Evolutionary conservation across 2,329 filamentous ascomycete species (phyloP).

Genomic region (Shiraia bambusicola): DNA sequence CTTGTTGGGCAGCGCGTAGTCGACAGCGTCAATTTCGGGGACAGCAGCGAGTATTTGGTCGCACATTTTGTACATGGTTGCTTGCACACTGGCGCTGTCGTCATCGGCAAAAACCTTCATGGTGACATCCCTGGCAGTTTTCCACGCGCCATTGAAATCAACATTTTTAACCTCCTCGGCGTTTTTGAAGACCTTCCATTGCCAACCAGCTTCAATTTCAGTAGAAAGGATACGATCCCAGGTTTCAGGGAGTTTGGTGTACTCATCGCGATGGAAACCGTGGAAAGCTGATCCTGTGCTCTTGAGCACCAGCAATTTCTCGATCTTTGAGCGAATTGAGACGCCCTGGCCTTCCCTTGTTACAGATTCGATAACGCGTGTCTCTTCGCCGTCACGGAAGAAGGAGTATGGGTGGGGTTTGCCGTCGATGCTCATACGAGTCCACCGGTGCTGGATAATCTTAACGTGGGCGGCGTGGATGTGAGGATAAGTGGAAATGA

Average conservation of each 20-base stretch:
- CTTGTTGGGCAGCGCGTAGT: slow-evolving; percentile 92
- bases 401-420: slow-evolving; percentile 95
- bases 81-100: slow-evolving; percentile 88
- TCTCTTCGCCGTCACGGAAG: slow-evolving; percentile 85
- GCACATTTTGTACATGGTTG: slow-evolving; percentile 99
- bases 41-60: slow-evolving; percentile 78
- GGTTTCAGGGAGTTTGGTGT: slow-evolving; percentile 83
- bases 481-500: slow-evolving; percentile 83
- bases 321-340: slow-evolving; percentile 73
- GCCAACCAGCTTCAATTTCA: slow-evolving; percentile 84
- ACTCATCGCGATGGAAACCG: slow-evolving; percentile 90
- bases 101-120: slow-evolving; percentile 88
- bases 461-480: slow-evolving; percentile 82
- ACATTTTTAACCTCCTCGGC: slow-evolving; percentile 67
- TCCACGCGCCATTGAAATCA: slow-evolving; percentile 77
- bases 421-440: slow-evolving; percentile 81
- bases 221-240: slow-evolving; percentile 96
- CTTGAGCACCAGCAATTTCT: slow-evolving; percentile 86
- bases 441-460: slow-evolving; percentile 86
- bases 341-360: slow-evolving; percentile 68
- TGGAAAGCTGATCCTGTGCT: slow-evolving; percentile 96
- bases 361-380: slow-evolving; percentile 76
- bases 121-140: slow-evolving; percentile 78
- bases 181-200: slow-evolving; percentile 71
- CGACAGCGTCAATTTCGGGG: slow-evolving; percentile 69